Conservation (phyloP, 495 filamentous ascomycete species). For the Cudoniella acicularis region DNA sequence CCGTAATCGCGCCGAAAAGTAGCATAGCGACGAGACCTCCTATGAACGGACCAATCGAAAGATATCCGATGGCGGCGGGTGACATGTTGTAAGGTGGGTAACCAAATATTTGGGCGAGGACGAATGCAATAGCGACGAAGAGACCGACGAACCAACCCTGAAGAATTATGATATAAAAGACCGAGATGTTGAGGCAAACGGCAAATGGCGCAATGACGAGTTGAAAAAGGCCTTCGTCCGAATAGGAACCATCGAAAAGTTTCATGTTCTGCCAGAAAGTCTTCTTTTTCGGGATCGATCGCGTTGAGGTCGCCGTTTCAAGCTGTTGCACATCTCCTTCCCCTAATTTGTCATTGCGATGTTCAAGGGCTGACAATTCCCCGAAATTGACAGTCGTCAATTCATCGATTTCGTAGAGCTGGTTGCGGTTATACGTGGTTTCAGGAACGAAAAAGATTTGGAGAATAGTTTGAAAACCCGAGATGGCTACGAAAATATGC, state of each 20-base stretch:
- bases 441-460: constrained; percentile 32
- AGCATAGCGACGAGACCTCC: constrained; percentile 30
- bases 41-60: constrained; percentile 38
- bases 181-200: constrained; percentile 50
- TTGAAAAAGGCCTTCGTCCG: constrained; percentile 29
- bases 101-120: constrained; percentile 53
- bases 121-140: constrained; percentile 58
- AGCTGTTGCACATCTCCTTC: background rate
- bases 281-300: constrained; percentile 24
- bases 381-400: constrained; percentile 19
- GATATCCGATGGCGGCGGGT: constrained; percentile 57
- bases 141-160: constrained; percentile 62
- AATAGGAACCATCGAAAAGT: constrained; percentile 42
- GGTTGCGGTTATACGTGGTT: constrained; percentile 30
- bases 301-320: background rate
- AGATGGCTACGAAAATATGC: constrained; percentile 29
- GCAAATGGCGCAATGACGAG: constrained; percentile 42
- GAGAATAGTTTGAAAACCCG: constrained; percentile 25
- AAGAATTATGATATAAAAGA: constrained; percentile 60
- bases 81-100: constrained; percentile 51
- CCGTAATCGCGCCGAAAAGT: constrained; percentile 33
- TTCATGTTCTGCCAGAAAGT: constrained; percentile 53
- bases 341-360: background rate
- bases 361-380: constrained; percentile 4
- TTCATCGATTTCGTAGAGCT: constrained; percentile 29